A percentile compares a stretch with the other conserved stretches of the same genome.
Conservation (phyloP, 2,329 filamentous ascomycete species). For the Cladosporium sp. region DNA sequence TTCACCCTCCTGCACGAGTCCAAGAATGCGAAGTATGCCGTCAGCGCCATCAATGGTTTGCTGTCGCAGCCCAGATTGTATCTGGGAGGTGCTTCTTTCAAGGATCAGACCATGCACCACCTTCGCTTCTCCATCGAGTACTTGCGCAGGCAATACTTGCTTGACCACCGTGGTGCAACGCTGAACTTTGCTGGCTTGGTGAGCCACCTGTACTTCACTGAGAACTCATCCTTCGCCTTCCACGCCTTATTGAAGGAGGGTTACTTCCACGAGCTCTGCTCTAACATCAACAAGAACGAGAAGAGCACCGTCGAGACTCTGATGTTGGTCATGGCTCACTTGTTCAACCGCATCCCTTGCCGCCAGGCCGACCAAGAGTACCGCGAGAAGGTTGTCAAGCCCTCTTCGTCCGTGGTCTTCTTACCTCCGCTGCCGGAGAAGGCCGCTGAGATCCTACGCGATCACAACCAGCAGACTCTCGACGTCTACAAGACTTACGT, state of each 20-base stretch:
- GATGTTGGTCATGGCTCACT: slow-evolving; percentile 64
- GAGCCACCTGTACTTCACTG: slow-evolving; percentile 70
- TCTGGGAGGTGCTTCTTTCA: slow-evolving; percentile 64
- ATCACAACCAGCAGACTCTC: slow-evolving; percentile 64
- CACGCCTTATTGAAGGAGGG: slow-evolving; percentile 68
- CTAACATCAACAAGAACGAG: slow-evolving; percentile 49
- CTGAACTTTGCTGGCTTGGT: slow-evolving; percentile 70
- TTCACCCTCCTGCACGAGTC: slow-evolving; percentile 65
- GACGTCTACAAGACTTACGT: slow-evolving; percentile 66
- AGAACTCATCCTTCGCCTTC: slow-evolving; percentile 72
- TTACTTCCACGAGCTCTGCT: slow-evolving; percentile 64
- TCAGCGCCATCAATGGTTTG: slow-evolving; percentile 60
- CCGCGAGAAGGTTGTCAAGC: slow-evolving; percentile 50
- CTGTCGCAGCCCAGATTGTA: slow-evolving; percentile 67
- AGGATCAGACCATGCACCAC: slow-evolving; percentile 69
- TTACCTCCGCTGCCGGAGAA: slow-evolving; percentile 59
- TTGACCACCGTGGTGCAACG: slow-evolving; percentile 58
- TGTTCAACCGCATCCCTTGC: slow-evolving; percentile 61
- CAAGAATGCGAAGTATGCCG: slow-evolving; percentile 58
- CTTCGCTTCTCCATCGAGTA: slow-evolving; percentile 79
- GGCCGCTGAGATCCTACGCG: slow-evolving; percentile 53
- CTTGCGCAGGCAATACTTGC: slow-evolving; percentile 62
- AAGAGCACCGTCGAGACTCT: slow-evolving; percentile 53
- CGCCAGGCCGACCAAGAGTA: slow-evolving; percentile 45
- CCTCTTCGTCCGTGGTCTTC: slow-evolving; percentile 60